Base-by-base conservation (phyloP, 805 yeast genomes). In the Cephaloascus fragrans region DNA sequence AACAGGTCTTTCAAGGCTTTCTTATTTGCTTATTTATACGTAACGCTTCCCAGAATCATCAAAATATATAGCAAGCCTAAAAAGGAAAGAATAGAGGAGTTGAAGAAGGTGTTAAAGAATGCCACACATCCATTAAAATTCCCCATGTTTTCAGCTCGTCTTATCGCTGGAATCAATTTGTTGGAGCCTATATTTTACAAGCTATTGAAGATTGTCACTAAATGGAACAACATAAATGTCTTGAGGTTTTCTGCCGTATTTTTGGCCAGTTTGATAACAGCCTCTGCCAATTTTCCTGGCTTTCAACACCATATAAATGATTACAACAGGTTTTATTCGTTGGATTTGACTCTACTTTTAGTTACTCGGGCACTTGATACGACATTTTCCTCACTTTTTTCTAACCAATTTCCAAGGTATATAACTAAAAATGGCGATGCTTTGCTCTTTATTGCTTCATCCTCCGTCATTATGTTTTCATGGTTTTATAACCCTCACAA, bases 401-500 rank as follows among this genome's bases (percentile, higher is more conserved):
- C 48, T n/a, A 8, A 18, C 9, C 26, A 32, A n/a, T 35, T 40
- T 4, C 48, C 42, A 20, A 26, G 34, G 5, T 32, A 35, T 4
- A 37, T 45, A 4, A 39, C 38, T 3, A 38, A 40, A 8, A 43
- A 39, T 18, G 59, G 56, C 2, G 69, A 63, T 44, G 61, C 56
- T 0, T 38, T 44, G 2, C 44, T 62, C 14, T 63, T 62, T 36
- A 49, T 53, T 16, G 50, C 44, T 0, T 53, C 63, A 14, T 48
- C 61, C 38, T 39, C 53, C n/a, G 48, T 55, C 17, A 61, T 63
- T 37, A 63, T 63, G 69, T 57, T 43, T 40, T 44, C 59, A 12
- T 63, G 67, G 67, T 62, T 63, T 41, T 62, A 45, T 51, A 41
- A 53, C 38, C 74, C 73, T 3, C 55, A 57, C 8, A 44, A 50